phyloP scores from a whole-genome alignment of 2,329 filamentous ascomycete species.

The Arthrobotrys conoides region DNA sequence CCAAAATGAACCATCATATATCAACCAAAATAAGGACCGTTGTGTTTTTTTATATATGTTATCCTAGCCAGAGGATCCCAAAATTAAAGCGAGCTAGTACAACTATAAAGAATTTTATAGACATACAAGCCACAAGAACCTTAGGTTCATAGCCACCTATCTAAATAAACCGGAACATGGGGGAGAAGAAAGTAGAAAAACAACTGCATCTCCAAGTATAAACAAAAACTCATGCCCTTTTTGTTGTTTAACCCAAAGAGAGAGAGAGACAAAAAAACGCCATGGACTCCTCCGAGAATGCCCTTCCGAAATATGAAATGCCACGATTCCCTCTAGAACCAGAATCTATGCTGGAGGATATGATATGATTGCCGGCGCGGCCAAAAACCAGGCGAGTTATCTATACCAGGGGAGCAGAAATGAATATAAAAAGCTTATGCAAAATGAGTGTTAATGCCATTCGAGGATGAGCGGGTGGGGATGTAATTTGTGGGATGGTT shows the following conservation, averaged over 20 bases:
- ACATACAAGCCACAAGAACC: background rate
- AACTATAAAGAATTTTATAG: background rate
- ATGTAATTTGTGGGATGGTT: background rate
- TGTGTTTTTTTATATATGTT: background rate
- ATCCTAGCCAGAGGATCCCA: background rate
- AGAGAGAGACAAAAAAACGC: conserved; percentile 45
- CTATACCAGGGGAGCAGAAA: conserved; percentile 31
- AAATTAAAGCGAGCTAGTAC: background rate
- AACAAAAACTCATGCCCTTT: conserved; percentile 26
- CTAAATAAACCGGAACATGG: background rate
- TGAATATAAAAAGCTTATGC: background rate
- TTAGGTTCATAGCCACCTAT: conserved; percentile 3
- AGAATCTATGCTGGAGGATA: conserved; percentile 54
- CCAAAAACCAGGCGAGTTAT: conserved; percentile 29
- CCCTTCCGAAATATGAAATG: conserved; percentile 49
- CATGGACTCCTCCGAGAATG: conserved; percentile 58
- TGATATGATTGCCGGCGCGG: conserved; percentile 45
- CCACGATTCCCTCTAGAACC: conserved; percentile 43
- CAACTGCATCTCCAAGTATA: conserved; percentile 34
- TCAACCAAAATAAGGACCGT: conserved; percentile 1
- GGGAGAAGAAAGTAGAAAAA: background rate
- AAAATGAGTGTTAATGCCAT: conserved; percentile 2
- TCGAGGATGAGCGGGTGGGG: background rate
- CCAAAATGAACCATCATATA: background rate
- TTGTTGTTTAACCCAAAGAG: conserved; percentile 3